Conservation (phyloP, 2,329 filamentous ascomycete genomes). For the Sarocladium strictum region DNA sequence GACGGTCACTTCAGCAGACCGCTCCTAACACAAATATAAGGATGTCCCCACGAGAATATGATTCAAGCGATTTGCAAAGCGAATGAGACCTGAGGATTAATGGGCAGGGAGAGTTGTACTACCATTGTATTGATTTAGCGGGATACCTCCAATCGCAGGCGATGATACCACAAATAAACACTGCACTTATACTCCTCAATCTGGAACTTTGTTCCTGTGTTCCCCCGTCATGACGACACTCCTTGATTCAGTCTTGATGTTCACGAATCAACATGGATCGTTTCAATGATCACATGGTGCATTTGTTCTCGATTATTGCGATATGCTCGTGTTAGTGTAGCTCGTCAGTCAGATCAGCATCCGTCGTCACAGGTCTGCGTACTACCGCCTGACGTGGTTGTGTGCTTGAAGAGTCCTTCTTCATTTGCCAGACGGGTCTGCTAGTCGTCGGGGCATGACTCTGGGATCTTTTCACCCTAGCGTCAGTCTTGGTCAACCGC, state of each 20-base stretch:
- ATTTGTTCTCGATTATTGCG: no score
- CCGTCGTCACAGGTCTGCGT: neutral
- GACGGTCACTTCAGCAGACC: neutral
- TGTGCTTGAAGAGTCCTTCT: neutral
- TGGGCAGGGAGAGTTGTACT: neutral
- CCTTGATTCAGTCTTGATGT: no score
- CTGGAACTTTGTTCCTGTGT: neutral
- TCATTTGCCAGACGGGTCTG: no score
- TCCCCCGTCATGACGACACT: no score
- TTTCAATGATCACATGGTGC: no score
- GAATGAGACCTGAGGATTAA: neutral
- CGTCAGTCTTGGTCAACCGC: constrained; percentile 13
- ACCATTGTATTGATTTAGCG: neutral
- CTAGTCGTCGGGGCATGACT: neutral
- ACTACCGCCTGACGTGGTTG: neutral
- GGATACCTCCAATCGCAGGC: neutral
- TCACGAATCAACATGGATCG: no score
- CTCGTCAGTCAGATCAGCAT: neutral
- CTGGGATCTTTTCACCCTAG: neutral
- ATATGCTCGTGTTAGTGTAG: no score
- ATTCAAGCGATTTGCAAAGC: neutral
- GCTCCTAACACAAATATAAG: no score
- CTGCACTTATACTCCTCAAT: neutral
- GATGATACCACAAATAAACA: constrained; percentile 5
- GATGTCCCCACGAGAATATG: neutral